phyloP scores from a whole-genome alignment of 2,329 filamentous ascomycete species.

The Neofusicoccum cordaticola region DNA sequence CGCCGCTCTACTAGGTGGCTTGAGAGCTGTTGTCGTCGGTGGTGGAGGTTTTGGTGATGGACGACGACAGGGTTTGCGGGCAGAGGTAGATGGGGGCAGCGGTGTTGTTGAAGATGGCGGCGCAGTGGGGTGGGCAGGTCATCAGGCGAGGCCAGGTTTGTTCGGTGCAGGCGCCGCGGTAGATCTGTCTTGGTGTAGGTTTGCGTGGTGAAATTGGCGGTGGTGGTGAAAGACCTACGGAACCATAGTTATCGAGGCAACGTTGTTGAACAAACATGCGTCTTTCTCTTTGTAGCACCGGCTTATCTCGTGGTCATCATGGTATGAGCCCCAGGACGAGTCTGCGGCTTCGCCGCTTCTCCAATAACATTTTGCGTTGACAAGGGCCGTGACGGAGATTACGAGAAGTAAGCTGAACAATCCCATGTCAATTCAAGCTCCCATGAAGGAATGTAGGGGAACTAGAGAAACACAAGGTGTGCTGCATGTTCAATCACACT shows the following conservation, averaged over 20 bases:
- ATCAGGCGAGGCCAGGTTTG: neutral
- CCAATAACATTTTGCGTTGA: neutral
- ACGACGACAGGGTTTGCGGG: neutral
- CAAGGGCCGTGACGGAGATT: neutral
- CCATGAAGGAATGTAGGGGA: too few relatives aligned
- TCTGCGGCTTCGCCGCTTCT: neutral
- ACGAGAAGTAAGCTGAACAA: neutral
- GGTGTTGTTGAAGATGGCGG: neutral
- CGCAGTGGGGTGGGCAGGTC: neutral
- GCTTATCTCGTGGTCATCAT: neutral
- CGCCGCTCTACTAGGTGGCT: neutral
- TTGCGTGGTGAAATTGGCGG: neutral
- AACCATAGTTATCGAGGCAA: neutral
- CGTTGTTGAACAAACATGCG: neutral
- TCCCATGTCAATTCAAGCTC: neutral
- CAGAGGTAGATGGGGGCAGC: neutral
- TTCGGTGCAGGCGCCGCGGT: neutral
- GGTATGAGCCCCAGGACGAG: neutral
- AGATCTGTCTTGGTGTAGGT: neutral
- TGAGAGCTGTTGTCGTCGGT: neutral
- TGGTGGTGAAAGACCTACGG: neutral
- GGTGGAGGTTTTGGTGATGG: too few relatives aligned
- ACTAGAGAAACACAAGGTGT: neutral
- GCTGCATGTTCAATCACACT: neutral
- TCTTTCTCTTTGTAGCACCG: neutral